Base-by-base conservation (phyloP, 2,329 filamentous ascomycete genomes). In the Trichophaea hybrida region DNA sequence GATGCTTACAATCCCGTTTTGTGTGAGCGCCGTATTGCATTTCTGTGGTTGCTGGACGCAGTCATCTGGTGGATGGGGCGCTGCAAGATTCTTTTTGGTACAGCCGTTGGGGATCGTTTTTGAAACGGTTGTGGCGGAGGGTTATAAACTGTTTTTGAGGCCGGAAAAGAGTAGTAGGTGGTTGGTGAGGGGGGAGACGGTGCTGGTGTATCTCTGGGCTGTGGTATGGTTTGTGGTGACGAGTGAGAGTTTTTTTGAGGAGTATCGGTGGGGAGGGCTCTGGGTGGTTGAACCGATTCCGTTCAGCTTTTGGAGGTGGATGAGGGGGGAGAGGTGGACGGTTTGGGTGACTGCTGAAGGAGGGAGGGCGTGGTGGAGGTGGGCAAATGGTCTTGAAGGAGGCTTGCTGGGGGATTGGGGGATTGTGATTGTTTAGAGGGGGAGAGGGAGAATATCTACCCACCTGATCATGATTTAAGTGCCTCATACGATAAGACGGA, bases 241-340 rank as follows among this genome's bases (percentile, higher is more conserved):
- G 5, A 59, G 55, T 24, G 37, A 24, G 12, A 7, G 40, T 6
- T 61, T 64, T 37, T 59, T 62, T 33, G 60, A 64, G 24, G 62
- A 64, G 13, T n/a, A 57, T 12, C 40, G 60, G 6, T 60, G 59
- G 35, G 60, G 62, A 1, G 62, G 62, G 1, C n/a, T 62, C 40
- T 64, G 62, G 62, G 46, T 33, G n/a, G 15, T 60, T n/a, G 60
- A 64, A 50, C 57, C 60, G 13, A 55, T 64, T 24, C 62, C 62
- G 10, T 32, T 62, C 5, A 64, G 62, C 55, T 35, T 57, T 12
- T 61, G 56, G 46, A 55, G 40, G 43, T 50, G 59, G 10, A 2
- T 44, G 7, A 37, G 37, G 52, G 56, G 59, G 1, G 31, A 49
- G 13, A 13, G 32, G 15, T 24, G 48, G 48, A 33, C 1, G 48